Conservation (phyloP, 2,329 filamentous ascomycete genomes). For the Metarhizium robertsii region DNA sequence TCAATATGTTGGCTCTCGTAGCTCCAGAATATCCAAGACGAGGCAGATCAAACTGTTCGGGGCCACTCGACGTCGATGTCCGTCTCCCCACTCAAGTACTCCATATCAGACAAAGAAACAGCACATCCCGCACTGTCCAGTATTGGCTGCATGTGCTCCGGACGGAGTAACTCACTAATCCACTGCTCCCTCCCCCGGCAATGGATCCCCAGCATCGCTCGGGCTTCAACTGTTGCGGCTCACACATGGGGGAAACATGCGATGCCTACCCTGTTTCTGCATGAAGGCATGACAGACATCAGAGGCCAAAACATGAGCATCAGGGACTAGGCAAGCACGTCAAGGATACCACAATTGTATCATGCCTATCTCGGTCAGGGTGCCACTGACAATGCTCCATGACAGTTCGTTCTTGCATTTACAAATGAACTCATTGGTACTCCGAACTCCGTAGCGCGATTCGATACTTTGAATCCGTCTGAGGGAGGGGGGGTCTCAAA, state of each 20-base stretch:
- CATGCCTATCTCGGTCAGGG: too few species aligned
- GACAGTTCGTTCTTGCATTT: too few species aligned
- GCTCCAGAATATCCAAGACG: background rate
- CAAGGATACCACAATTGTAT: background rate
- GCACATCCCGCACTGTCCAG: background rate
- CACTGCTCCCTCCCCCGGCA: too few species aligned
- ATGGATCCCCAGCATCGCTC: background rate
- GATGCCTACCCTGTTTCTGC: background rate
- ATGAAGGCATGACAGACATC: background rate
- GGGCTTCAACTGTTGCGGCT: background rate
- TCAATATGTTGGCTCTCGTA: too few species aligned
- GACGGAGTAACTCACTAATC: background rate
- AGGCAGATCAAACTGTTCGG: too few species aligned
- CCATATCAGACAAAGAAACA: background rate
- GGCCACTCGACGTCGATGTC: too few species aligned
- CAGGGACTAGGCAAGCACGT: background rate
- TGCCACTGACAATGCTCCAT: too few species aligned
- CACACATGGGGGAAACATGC: background rate
- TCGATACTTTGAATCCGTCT: too few species aligned
- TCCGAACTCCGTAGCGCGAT: too few species aligned
- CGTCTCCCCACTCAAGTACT: too few species aligned
- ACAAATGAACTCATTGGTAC: too few species aligned
- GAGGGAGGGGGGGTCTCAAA: too few species aligned
- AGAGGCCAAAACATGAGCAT: background rate
- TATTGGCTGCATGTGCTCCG: background rate